phyloP scores from a whole-genome alignment of 78 protist species.

The Guillardia theta region DNA sequence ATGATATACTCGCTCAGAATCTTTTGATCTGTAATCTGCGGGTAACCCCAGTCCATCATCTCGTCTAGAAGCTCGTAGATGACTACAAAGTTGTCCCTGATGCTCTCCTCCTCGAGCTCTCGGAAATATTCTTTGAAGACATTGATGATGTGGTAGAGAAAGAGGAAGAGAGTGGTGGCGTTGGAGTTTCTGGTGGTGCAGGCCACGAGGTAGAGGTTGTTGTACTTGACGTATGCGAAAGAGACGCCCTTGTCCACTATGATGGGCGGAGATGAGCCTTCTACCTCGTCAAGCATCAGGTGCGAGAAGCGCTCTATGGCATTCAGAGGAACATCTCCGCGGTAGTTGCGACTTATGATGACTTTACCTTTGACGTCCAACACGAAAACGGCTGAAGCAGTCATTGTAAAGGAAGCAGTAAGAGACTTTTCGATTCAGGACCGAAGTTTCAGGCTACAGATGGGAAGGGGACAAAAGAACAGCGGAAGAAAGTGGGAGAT shows the following conservation, averaged over 20 bases:
- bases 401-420: background rate
- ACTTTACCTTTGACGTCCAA: constrained; percentile 64
- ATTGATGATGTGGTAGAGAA: constrained; percentile 80
- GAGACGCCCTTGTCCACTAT: constrained; percentile 61
- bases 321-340: constrained; percentile 66
- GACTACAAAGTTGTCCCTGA: constrained; percentile 97
- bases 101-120: constrained; percentile 92
- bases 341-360: constrained; percentile 57
- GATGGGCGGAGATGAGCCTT: constrained; percentile 1
- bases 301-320: background rate
- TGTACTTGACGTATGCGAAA: constrained; percentile 84
- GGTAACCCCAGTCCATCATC: constrained; percentile 96
- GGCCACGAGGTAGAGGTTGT: constrained; percentile 88
- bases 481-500: no score
- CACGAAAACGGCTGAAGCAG: constrained; percentile 59
- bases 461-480: no score
- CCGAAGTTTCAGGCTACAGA: no score
- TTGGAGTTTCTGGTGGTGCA: constrained; percentile 89
- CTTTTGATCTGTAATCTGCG: constrained; percentile 88
- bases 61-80: constrained; percentile 98
- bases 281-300: constrained; percentile 37
- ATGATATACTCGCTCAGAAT: constrained; percentile 82
- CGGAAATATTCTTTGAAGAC: background rate
- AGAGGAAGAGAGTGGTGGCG: constrained; percentile 79
- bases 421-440: background rate